Evolutionary conservation across 2,329 filamentous ascomycete genomes (phyloP), one percentile per base, ranked within the genome.

Genomic region (Neofusicoccum umdonicola): DNA sequence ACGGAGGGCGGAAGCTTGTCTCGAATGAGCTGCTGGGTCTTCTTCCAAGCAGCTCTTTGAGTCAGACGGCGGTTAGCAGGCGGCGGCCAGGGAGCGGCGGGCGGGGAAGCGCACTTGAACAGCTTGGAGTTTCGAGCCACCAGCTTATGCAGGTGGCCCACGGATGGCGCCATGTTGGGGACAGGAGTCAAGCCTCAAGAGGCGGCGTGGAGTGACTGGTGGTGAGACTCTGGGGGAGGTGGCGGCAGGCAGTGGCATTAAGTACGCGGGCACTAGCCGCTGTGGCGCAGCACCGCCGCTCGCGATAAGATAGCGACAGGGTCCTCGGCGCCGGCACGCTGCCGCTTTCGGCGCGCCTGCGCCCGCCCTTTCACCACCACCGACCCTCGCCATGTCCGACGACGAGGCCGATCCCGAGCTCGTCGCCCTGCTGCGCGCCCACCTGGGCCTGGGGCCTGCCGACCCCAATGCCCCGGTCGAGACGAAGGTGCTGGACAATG

Each of bases 321-420:
- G 15, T 8, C n/a, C 15, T 4, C 42, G 42, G 15, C 42, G 42
- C 13, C 48, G 50, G 50, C 34, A 31, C 50, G 31, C 37, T 37
- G 11, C 31, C 47, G 47, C 22, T 34, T 37, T 42, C 35, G 42
- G 35, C 17, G 15, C 52, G 15, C 27, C 1, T 63, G 11, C 47
- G 9, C 34, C 13, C 44, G 22, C 34, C 13, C 34, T 51, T 65
- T 35, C 34, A 31, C 52, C 15, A 27, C 45, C 35, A 47, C 41
- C 42, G 17, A 13, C 37, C 7, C 34, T 17, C 39, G 22, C 56
- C 70, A 96, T 96, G 91, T 96, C 92, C 52, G 93, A 97, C 81
- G 92, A 96, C 77, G 94, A 97, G 77, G 89, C 90, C 54, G 94
- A 97, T 74, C 89, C 86, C 45, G 93, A 97, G 78, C 87, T 98